Evolutionary conservation across 768 basidiomycete species (phyloP).

Genomic region (Lactifluus volemus): DNA sequence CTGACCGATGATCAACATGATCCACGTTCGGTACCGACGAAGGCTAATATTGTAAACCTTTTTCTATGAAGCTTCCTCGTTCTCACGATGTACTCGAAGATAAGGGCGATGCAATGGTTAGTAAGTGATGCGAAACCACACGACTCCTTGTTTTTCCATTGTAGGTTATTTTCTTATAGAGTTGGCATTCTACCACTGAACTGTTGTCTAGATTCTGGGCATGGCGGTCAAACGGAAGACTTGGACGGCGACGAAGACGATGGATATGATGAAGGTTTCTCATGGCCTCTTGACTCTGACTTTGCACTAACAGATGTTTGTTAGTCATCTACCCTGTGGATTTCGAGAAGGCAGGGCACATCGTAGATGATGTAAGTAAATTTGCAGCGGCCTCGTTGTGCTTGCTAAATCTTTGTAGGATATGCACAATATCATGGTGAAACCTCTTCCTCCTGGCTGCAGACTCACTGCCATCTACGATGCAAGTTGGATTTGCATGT

Average conservation of each 20-base stretch:
- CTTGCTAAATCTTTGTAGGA: conserved; percentile 23
- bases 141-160: conserved; percentile 48
- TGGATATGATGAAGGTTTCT: conserved; percentile 67
- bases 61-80: background rate
- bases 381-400: background rate
- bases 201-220: conserved; percentile 63
- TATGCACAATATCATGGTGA: conserved; percentile 39
- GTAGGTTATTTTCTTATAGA: conserved; percentile 21
- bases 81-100: conserved; percentile 20
- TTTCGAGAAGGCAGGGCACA: conserved; percentile 64
- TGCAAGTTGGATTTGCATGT: conserved; percentile 27
- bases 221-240: conserved; percentile 88
- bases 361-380: conserved; percentile 60
- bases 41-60: conserved; percentile 39
- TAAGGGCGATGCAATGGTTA: conserved; percentile 52
- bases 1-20: conserved; percentile 43
- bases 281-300: background rate
- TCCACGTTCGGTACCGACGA: conserved; percentile 40
- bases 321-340: conserved; percentile 86
- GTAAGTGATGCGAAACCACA: conserved; percentile 44
- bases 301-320: background rate
- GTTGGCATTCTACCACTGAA: background rate
- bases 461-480: conserved; percentile 56
- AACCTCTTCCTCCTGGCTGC: conserved; percentile 54
- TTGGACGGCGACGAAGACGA: conserved; percentile 68